Percentiles rank a stretch among this genome's conserved stretches.
phyloP scores from a whole-genome alignment of 1,284 basidiomycete genomes.

The Somion occarium region DNA sequence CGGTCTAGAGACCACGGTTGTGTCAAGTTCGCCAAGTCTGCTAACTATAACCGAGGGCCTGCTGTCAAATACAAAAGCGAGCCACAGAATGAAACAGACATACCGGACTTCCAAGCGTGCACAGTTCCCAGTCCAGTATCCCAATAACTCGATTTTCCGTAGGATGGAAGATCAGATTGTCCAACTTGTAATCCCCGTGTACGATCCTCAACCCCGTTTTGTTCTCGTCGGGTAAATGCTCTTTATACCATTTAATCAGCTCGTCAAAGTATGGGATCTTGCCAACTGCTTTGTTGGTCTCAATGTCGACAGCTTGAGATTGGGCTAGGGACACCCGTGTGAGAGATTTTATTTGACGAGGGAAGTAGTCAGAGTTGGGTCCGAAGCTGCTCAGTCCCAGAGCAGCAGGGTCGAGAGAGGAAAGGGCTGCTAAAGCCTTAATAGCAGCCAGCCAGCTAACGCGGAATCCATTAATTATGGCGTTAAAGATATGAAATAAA shows the following conservation, averaged over 20 bases:
- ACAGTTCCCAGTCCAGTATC: constrained; percentile 95
- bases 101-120: constrained; percentile 87
- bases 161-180: constrained; percentile 93
- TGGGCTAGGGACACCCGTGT: constrained; percentile 81
- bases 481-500: neutral
- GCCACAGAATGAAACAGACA: constrained; percentile 1
- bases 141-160: constrained; percentile 91
- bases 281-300: constrained; percentile 56
- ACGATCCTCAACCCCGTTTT: constrained; percentile 76
- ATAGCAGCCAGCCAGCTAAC: constrained; percentile 80
- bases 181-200: constrained; percentile 96
- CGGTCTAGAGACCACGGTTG: constrained; percentile 77
- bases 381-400: constrained; percentile 80
- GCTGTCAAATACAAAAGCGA: neutral
- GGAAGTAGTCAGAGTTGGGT: constrained; percentile 79
- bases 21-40: constrained; percentile 89
- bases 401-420: constrained; percentile 62
- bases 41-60: constrained; percentile 52
- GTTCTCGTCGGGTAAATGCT: constrained; percentile 69
- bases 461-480: neutral
- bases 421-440: constrained; percentile 69
- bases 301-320: constrained; percentile 65
- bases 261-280: constrained; percentile 71
- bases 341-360: constrained; percentile 87
- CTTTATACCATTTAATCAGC: constrained; percentile 74